phyloP scores from a whole-genome alignment of 1,284 basidiomycete species.

The Malassezia japonica region DNA sequence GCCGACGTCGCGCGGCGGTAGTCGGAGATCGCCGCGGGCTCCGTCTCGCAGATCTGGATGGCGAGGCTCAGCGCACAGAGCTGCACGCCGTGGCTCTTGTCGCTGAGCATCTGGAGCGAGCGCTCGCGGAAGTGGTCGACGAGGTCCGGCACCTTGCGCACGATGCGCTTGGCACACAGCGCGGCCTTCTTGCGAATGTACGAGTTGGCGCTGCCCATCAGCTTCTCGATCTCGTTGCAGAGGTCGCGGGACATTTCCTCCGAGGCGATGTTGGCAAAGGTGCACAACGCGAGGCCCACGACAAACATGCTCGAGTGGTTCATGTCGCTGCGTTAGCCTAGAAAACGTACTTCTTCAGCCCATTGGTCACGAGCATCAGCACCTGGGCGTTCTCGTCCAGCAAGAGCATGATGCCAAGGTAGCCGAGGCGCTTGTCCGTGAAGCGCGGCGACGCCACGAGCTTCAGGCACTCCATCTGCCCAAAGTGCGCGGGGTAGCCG shows the following conservation, averaged over 20 bases:
- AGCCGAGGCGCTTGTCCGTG: slow-evolving; percentile 91
- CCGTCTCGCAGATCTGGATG: slow-evolving; percentile 82
- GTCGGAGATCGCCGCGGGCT: slow-evolving; percentile 65
- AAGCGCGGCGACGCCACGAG: slow-evolving; percentile 96
- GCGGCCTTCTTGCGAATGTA: slow-evolving; percentile 99
- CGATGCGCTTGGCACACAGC: slow-evolving; percentile 87
- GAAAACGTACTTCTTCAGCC: slow-evolving; percentile 79
- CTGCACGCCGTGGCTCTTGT: slow-evolving; percentile 93
- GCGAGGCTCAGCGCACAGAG: slow-evolving; percentile 87
- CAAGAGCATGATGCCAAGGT: slow-evolving; percentile 93
- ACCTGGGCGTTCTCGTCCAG: slow-evolving; percentile 98
- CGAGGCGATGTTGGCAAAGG: slow-evolving; percentile 96
- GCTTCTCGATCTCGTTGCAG: slow-evolving; percentile 76
- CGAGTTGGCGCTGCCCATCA: slow-evolving; percentile 91
- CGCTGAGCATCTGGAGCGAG: slow-evolving; percentile 80
- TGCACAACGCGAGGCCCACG: slow-evolving; percentile 91
- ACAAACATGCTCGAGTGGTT: slow-evolving; percentile 99
- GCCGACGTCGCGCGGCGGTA: slow-evolving; percentile 75
- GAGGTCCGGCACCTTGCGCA: slow-evolving; percentile 93
- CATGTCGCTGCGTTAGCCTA: slow-evolving; percentile 67
- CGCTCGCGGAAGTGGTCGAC: slow-evolving; percentile 83
- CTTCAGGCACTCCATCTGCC: slow-evolving; percentile 98
- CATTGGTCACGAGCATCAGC: slow-evolving; percentile 92
- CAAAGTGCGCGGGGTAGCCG: slow-evolving; percentile 96
- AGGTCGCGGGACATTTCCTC: slow-evolving; percentile 54